Evolutionary conservation across 768 basidiomycete species (phyloP), one percentile per base, ranked within the genome.

Genomic region (Panaeolus cyanescens): DNA sequence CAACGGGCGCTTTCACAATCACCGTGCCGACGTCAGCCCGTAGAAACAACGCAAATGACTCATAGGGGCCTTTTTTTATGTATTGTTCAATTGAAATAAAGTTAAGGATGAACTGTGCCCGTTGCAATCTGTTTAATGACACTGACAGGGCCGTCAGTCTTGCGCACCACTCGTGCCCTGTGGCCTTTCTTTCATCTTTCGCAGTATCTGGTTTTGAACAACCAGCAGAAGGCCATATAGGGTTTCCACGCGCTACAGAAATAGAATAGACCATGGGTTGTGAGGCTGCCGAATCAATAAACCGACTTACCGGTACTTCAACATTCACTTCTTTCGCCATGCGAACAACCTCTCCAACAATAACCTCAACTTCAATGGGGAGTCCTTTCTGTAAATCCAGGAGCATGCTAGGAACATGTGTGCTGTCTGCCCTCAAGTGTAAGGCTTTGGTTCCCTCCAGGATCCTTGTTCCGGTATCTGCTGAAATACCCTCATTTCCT

Each of bases 301-400:
- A n/a, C 19, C 19, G n/a, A 71, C 83, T 73, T 65, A 87, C 86
- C 31, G 86, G 86, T 33, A 85, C 70, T 12, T 76, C 69, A 4
- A 87, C 78, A 8, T 75, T 73, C 22, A 70, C 67, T 54, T 77
- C 73, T 64, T 72, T 77, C 0, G 82, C 87, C 74, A 85, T 74
- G 40, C 83, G 71, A 20, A 88, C 83, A 2, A 88, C 81, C 61
- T 87, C 82, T 0, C 89, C 88, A 4, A 89, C 61, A 39, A 90
- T 85, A 12, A 82, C 85, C 68, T 90, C 88, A 1, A 90, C 82
- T 72, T 90, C 89, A 61, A 89, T 82, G 36, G 89, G 86, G 57
- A 76, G 76, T 2, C 80, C 82, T 54, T 75, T 79, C 66, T 83
- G 76, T 20, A 76, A 75, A 67, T 89, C 88, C 4, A 88, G 75